Percentiles rank a stretch among this genome's conserved stretches.
phyloP scores from a whole-genome alignment of 331 rosid species.

The Rhamnella rubrinervis region DNA sequence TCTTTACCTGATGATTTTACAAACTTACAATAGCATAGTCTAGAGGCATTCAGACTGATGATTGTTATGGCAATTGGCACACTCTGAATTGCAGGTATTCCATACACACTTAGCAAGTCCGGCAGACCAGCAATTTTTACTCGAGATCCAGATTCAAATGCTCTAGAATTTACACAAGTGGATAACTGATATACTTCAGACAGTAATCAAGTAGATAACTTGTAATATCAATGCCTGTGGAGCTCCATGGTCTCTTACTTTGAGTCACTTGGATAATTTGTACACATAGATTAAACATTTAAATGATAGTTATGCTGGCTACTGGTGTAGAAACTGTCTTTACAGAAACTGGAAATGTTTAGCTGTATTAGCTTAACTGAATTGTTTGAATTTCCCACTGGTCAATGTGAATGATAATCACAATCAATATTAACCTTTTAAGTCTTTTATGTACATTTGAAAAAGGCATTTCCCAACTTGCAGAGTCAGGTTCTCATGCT shows the following conservation, averaged over 20 bases:
- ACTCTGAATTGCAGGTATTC: constrained; percentile 49
- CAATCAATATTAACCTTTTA: too few relatives aligned
- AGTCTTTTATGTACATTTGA: too few relatives aligned
- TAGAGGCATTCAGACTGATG: too few relatives aligned
- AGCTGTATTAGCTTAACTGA: background rate
- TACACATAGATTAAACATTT: constrained; percentile 23
- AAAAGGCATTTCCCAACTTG: too few relatives aligned
- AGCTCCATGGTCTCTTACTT: background rate
- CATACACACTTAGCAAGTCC: constrained; percentile 90
- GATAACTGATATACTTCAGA: constrained; percentile 39
- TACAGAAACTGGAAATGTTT: background rate
- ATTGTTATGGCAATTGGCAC: background rate
- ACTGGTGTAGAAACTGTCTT: background rate
- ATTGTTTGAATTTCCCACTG: background rate
- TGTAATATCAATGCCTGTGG: constrained; percentile 14
- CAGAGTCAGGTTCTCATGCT: too few relatives aligned
- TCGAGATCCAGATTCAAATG: constrained; percentile 92
- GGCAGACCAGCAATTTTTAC: constrained; percentile 96
- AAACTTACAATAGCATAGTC: too few relatives aligned
- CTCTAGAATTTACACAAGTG: constrained; percentile 83
- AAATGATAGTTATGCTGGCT: background rate
- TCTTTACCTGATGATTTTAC: background rate
- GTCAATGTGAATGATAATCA: background rate
- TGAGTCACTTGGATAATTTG: constrained; percentile 6
- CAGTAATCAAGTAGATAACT: background rate